Evolutionary conservation across 768 basidiomycete genomes (phyloP), one percentile per base, ranked within the genome.

Genomic region (Boletus reticulatus): DNA sequence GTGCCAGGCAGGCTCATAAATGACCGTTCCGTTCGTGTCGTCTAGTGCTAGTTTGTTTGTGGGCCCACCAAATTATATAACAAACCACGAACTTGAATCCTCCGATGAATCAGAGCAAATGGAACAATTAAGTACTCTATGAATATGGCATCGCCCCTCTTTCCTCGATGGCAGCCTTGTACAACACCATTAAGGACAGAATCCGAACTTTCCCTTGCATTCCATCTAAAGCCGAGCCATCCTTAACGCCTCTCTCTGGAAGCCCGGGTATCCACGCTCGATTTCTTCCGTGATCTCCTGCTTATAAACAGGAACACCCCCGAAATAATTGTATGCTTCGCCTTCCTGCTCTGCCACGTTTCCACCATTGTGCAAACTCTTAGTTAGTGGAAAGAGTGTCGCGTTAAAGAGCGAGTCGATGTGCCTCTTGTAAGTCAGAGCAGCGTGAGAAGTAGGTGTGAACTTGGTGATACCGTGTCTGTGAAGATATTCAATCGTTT

Each of bases 281-380:
- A 61, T 50, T 24, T 63, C 62, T 14, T 56, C 50, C 48, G 7
- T 32, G 17, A 63, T 63, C 50, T 63, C 62, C n/a, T 17, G 29
- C 9, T 16, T 46, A 19, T 63, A 63, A 24, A 0, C 2, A 2
- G 19, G 5, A 6, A 55, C 24, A 10, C 58, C 59, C 6, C 27
- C 58, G 6, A 22, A 0, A 13, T 60, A 61, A 24, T 52, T 52
- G n/a, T 49, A 48, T 14, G 53, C 16, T 45, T 55, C 53, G 2
- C 27, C 37, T 32, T 27, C 51, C 58, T 61, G 60, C n/a, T 48
- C 59, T 2, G 59, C 48, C 2, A 59, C 48, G 20, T 60, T 60
- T 22, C 19, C 32, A 0, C 59, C 48, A 10, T 42, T 31, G 10
- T 52, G 43, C 61, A 46, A 56, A 41, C 57, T 12, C 3, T 52